phyloP scores from a whole-genome alignment of 495 filamentous ascomycete genomes.

The Chlorociboria aeruginascens region DNA sequence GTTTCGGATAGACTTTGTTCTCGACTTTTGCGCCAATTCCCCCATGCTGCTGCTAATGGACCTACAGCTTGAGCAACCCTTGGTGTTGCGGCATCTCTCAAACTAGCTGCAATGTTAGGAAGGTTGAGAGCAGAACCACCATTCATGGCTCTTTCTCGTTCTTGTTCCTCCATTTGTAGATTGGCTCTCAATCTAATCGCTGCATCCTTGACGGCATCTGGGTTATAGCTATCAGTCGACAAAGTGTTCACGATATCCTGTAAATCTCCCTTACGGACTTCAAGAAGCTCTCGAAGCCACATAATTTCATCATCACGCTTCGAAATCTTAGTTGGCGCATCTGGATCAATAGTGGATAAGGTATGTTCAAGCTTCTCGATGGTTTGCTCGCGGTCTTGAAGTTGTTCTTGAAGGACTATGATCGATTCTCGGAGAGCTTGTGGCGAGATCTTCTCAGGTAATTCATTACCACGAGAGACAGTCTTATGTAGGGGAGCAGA shows the following conservation, averaged over 20 bases:
- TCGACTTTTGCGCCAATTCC: conserved; percentile 64
- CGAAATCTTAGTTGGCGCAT: conserved; percentile 68
- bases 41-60: conserved; percentile 70
- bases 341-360: conserved; percentile 51
- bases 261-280: conserved; percentile 79
- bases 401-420: conserved; percentile 87
- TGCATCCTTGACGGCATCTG: conserved; percentile 67
- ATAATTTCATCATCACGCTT: conserved; percentile 87
- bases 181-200: conserved; percentile 89
- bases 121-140: conserved; percentile 41
- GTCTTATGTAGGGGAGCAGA: conserved; percentile 27
- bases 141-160: conserved; percentile 64
- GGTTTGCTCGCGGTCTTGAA: conserved; percentile 79
- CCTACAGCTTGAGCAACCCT: conserved; percentile 70
- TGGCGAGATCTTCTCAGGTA: conserved; percentile 79
- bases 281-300: conserved; percentile 90
- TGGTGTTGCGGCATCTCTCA: conserved; percentile 52
- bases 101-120: conserved; percentile 40
- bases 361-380: conserved; percentile 79
- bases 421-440: conserved; percentile 94
- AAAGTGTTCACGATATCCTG: conserved; percentile 81
- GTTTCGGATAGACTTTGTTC: conserved; percentile 27
- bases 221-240: conserved; percentile 59
- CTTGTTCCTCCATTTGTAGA: conserved; percentile 94
- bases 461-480: conserved; percentile 33